A percentile compares a stretch with the other conserved stretches of the same genome.
Evolutionary conservation across 2,329 filamentous ascomycete species (phyloP).

Genomic region (Bimuria novae-zelandiae): DNA sequence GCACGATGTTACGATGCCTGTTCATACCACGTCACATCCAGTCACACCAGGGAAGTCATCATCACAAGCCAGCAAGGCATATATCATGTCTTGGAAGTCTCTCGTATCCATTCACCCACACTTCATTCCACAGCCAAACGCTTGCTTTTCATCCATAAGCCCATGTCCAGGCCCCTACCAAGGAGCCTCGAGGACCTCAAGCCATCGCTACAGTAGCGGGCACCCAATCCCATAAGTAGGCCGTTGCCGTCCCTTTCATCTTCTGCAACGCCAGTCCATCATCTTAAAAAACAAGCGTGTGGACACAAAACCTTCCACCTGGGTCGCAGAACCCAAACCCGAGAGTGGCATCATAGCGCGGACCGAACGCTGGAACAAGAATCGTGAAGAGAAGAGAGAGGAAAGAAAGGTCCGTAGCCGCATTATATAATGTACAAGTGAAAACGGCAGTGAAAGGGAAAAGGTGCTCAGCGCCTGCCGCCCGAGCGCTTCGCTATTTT

Average conservation of each 20-base stretch:
- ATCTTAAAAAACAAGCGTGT: not conserved
- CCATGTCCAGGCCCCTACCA: too few relatives aligned
- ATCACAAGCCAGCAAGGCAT: not conserved
- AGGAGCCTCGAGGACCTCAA: too few relatives aligned
- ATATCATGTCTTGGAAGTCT: not conserved
- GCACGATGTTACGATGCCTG: too few relatives aligned
- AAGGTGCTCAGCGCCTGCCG: constrained; percentile 24
- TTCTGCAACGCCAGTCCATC: constrained; percentile 2
- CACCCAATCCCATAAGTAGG: not conserved
- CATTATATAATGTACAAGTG: constrained; percentile 43
- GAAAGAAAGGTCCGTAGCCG: constrained; percentile 19
- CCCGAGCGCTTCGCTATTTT: constrained; percentile 15
- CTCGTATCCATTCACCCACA: not conserved
- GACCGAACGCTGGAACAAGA: constrained; percentile 11
- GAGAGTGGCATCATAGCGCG: constrained; percentile 11
- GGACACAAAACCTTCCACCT: not conserved
- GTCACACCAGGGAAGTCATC: too few relatives aligned
- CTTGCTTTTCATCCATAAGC: constrained; percentile 2
- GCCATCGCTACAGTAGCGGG: constrained; percentile 7
- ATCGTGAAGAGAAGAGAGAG: constrained; percentile 12
- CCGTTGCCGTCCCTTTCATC: not conserved
- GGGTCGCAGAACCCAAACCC: not conserved
- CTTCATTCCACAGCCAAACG: not conserved
- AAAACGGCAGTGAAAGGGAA: constrained; percentile 18
- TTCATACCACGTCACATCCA: too few relatives aligned